phyloP scores from a whole-genome alignment of 163 green algal species.

The Scenedesmus sp. region DNA sequence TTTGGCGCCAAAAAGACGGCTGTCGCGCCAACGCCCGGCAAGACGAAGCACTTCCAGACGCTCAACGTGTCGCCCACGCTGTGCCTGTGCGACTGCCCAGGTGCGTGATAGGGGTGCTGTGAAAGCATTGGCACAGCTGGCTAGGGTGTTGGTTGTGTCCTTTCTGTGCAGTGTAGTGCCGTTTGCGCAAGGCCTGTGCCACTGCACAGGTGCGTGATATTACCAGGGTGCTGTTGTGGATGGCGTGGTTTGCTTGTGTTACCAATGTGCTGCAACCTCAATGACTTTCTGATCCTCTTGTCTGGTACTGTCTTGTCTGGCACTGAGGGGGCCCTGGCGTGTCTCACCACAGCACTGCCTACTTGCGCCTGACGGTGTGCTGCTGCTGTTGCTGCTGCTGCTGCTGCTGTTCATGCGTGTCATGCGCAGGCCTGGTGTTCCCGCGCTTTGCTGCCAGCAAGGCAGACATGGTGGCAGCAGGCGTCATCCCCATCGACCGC shows the following conservation, averaged over 20 bases:
- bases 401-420: not conserved
- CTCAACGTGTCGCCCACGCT: conserved; percentile 79
- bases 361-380: not conserved
- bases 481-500: conserved; percentile 97
- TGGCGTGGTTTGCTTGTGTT: too few species aligned
- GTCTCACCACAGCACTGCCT: too few species aligned
- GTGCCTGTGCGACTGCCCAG: conserved; percentile 95
- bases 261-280: too few species aligned
- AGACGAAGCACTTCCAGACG: conserved; percentile 99
- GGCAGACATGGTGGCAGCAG: conserved; percentile 96
- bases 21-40: conserved; percentile 96
- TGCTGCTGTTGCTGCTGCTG: not conserved
- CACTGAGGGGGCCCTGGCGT: too few species aligned
- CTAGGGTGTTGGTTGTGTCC: too few species aligned
- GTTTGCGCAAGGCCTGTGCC: too few species aligned
- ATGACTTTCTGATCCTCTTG: too few species aligned
- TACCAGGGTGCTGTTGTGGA: too few species aligned
- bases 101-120: conserved; percentile 1
- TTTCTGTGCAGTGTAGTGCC: too few species aligned
- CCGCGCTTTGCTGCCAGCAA: conserved; percentile 91
- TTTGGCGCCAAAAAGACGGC: conserved; percentile 97
- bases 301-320: too few species aligned
- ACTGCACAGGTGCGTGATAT: too few species aligned
- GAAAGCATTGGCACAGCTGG: too few species aligned
- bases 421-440: conserved; percentile 90